Evolutionary conservation across 352 stramenopile genomes (phyloP).

Genomic region (Phytopythium sindhum): DNA sequence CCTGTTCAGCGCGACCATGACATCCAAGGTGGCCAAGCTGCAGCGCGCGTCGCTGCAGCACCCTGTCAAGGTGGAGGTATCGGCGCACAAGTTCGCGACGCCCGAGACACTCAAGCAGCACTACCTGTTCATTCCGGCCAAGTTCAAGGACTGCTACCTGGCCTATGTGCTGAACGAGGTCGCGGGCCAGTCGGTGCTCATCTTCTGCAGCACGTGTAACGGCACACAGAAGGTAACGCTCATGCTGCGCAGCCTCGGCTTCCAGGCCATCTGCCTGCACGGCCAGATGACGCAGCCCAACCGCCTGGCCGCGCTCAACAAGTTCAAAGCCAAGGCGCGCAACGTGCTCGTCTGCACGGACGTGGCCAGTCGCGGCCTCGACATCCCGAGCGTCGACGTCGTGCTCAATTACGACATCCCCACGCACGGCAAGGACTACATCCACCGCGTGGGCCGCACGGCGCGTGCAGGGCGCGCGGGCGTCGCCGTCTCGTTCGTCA

Average conservation of each 20-base stretch:
- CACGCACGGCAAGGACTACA: constrained; percentile 98
- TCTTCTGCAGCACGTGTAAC: constrained; percentile 98
- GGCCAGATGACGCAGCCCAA: constrained; percentile 98
- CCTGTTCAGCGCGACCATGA: constrained; percentile 99
- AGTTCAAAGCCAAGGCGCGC: constrained; percentile 94
- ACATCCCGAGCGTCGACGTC: constrained; percentile 97
- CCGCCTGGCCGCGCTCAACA: constrained; percentile 95
- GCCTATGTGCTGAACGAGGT: constrained; percentile 98
- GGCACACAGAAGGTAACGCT: constrained; percentile 95
- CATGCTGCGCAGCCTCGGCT: constrained; percentile 97
- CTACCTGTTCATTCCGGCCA: constrained; percentile 99
- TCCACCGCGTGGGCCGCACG: constrained; percentile 98
- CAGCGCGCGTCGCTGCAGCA: constrained; percentile 96
- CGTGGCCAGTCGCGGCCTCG: constrained; percentile 90
- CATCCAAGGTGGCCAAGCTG: constrained; percentile 97
- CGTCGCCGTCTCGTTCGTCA: constrained; percentile 96
- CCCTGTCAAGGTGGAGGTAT: constrained; percentile 97
- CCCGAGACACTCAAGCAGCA: constrained; percentile 97
- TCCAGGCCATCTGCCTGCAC: constrained; percentile 97
- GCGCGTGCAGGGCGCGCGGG: constrained; percentile 94
- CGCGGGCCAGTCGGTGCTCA: constrained; percentile 95
- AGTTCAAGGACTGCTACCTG: constrained; percentile 99
- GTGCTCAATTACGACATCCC: constrained; percentile 99
- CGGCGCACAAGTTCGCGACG: constrained; percentile 95
- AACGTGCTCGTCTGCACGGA: constrained; percentile 91